Percentiles rank a stretch among this genome's conserved stretches.
Conservation (phyloP, 352 stramenopile species). For the Salisapilia sapeloensis region DNA sequence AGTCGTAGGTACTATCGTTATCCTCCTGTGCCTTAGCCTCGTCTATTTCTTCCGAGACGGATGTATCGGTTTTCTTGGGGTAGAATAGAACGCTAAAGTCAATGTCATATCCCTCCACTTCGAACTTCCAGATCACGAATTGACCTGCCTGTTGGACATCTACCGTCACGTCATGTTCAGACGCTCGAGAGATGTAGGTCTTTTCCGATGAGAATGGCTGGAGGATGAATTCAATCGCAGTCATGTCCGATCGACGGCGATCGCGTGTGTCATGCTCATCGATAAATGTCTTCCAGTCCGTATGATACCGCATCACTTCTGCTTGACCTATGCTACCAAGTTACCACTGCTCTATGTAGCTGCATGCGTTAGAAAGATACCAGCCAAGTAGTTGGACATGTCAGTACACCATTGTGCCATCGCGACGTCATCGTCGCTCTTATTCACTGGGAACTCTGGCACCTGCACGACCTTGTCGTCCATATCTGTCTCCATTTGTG, state of each 20-base stretch:
- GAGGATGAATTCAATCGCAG: conserved; percentile 67
- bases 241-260: conserved; percentile 45
- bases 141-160: conserved; percentile 18
- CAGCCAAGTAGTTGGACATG: conserved; percentile 36
- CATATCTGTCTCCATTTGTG: not conserved
- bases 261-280: conserved; percentile 22
- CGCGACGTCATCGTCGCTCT: conserved; percentile 20
- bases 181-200: conserved; percentile 21
- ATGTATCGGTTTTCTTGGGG: conserved; percentile 3
- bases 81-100: conserved; percentile 56
- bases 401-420: conserved; percentile 52
- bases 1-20: too few species aligned
- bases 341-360: conserved; percentile 6
- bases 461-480: not conserved
- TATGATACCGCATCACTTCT: conserved; percentile 2
- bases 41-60: not conserved
- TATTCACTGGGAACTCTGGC: conserved; percentile 27
- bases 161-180: conserved; percentile 37
- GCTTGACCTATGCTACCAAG: conserved; percentile 4
- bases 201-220: conserved; percentile 65
- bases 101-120: conserved; percentile 66
- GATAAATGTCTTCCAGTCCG: conserved; percentile 40
- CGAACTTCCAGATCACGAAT: conserved; percentile 73
- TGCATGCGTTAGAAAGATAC: conserved; percentile 1
- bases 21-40: not conserved